Conservation (phyloP, 495 filamentous ascomycete species). For the Cercophora samala region DNA sequence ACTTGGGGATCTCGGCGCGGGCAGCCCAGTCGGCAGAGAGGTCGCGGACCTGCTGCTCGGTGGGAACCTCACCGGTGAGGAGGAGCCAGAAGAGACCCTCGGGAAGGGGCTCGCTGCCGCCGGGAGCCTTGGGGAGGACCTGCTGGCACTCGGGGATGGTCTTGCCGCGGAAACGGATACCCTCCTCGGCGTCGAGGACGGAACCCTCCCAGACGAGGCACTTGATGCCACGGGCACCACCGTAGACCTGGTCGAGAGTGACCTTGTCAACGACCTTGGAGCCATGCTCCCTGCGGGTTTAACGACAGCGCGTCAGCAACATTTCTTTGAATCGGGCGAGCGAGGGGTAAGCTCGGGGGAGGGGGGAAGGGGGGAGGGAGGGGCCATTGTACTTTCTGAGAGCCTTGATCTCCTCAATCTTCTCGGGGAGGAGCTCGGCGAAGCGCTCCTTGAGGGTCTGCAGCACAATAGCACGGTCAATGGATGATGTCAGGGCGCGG, state of each 20-base stretch:
- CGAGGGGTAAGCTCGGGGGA: background rate
- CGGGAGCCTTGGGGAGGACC: constrained; percentile 91
- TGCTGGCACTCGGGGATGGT: constrained; percentile 99
- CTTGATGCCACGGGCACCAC: constrained; percentile 98
- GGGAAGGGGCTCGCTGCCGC: constrained; percentile 91
- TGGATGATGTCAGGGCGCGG: constrained; percentile 27
- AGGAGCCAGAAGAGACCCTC: constrained; percentile 99
- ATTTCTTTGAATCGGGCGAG: background rate
- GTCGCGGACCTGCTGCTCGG: constrained; percentile 94
- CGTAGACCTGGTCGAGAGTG: constrained; percentile 98
- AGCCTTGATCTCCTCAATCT: constrained; percentile 99
- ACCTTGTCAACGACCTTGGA: constrained; percentile 95
- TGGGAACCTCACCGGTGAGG: constrained; percentile 92
- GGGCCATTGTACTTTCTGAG: constrained; percentile 72
- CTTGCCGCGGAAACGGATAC: constrained; percentile 97
- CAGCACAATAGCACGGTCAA: constrained; percentile 30
- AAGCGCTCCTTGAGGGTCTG: constrained; percentile 98
- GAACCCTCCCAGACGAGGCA: constrained; percentile 98
- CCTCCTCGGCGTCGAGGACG: constrained; percentile 96
- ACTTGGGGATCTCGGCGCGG: constrained; percentile 91
- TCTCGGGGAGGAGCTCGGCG: constrained; percentile 86
- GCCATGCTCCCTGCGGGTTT: constrained; percentile 70
- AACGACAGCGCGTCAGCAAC: constrained; percentile 20
- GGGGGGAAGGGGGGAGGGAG: no score
- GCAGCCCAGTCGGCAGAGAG: constrained; percentile 98